These are phyloP conservation scores for Mycena chlorophos DNA, from an alignment of 768 basidiomycete species.

Conservation along the genomic window DNA sequence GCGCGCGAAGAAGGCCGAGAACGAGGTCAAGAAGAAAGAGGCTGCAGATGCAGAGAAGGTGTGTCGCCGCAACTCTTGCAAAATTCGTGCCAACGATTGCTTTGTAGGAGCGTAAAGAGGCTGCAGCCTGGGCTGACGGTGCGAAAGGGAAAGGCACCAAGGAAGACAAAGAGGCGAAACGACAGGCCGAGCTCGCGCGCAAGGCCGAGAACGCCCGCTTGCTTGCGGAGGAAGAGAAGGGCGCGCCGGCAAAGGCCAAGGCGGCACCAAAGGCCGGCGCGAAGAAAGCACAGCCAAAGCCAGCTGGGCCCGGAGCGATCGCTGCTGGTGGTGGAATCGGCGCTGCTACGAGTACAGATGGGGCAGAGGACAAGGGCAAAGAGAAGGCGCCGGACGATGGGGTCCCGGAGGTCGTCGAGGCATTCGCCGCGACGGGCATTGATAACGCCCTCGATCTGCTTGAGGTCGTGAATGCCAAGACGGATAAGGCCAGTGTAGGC, in stretches of 20 bases:
- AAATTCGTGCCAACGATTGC: slow-evolving; percentile 2
- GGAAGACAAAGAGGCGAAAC: slow-evolving; percentile 79
- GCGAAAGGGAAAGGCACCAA: slow-evolving; percentile 62
- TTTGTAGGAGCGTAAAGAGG: slow-evolving; percentile 69
- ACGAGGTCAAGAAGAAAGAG: slow-evolving; percentile 78
- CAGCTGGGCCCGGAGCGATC: slow-evolving; percentile 84
- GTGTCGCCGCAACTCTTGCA: background rate
- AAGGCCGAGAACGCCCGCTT: slow-evolving; percentile 46
- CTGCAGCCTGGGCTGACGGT: slow-evolving; percentile 64
- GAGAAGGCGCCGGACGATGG: slow-evolving; percentile 40
- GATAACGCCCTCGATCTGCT: slow-evolving; percentile 89
- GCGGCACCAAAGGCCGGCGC: slow-evolving; percentile 59
- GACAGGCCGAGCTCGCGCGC: slow-evolving; percentile 75
- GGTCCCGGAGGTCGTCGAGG: slow-evolving; percentile 39
- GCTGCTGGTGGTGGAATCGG: slow-evolving; percentile 64
- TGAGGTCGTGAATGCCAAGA: slow-evolving; percentile 86
- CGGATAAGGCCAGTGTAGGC: slow-evolving; percentile 90
- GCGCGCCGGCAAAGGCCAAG: slow-evolving; percentile 58
- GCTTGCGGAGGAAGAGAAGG: slow-evolving; percentile 60
- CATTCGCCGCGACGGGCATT: slow-evolving; percentile 81
- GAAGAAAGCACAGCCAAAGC: slow-evolving; percentile 51
- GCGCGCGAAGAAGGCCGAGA: slow-evolving; percentile 88
- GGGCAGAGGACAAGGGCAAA: slow-evolving; percentile 31
- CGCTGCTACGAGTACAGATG: slow-evolving; percentile 15
- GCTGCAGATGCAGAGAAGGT: slow-evolving; percentile 60